These are phyloP conservation scores for Artemisia argyi DNA, from an alignment of 129 eudicot species.

Conservation along the genomic window DNA sequence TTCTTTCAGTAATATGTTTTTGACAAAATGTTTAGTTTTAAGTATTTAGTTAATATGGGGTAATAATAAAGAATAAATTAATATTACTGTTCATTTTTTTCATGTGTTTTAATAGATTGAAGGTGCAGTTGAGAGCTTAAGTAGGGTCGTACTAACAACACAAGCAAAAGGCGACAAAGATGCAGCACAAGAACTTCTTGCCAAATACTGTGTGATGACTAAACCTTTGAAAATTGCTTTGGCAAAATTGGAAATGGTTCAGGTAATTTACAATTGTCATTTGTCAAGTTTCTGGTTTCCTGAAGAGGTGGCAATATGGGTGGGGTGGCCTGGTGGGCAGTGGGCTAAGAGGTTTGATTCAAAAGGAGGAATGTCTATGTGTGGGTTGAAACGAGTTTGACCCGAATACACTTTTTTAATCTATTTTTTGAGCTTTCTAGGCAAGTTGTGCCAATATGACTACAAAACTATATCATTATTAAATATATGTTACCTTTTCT, in stretches of 20 bases:
- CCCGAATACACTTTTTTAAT: too few relatives aligned
- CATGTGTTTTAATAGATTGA: slow-evolving; percentile 54
- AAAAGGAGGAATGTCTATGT: too few relatives aligned
- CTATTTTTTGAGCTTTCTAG: too few relatives aligned
- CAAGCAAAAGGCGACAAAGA: slow-evolving; percentile 91
- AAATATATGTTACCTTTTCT: too few relatives aligned
- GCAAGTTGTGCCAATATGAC: too few relatives aligned
- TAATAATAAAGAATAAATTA: background rate
- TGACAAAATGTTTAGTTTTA: slow-evolving; percentile 1
- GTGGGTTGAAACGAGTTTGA: too few relatives aligned
- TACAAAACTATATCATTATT: too few relatives aligned
- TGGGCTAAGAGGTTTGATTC: too few relatives aligned
- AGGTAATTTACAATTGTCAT: slow-evolving; percentile 42
- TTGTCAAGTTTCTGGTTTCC: background rate
- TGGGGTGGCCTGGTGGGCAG: too few relatives aligned
- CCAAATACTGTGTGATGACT: slow-evolving; percentile 64
- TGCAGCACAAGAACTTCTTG: slow-evolving; percentile 69
- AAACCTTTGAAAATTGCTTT: slow-evolving; percentile 65
- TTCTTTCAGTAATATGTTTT: background rate
- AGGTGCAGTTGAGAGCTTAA: slow-evolving; percentile 77
- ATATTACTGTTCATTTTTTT: background rate
- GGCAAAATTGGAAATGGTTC: slow-evolving; percentile 61
- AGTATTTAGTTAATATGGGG: background rate
- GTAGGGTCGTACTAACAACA: slow-evolving; percentile 80
- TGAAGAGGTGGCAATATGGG: background rate